Evolutionary conservation across 1,284 basidiomycete species (phyloP).

Genomic region (Tilletia walkeri): DNA sequence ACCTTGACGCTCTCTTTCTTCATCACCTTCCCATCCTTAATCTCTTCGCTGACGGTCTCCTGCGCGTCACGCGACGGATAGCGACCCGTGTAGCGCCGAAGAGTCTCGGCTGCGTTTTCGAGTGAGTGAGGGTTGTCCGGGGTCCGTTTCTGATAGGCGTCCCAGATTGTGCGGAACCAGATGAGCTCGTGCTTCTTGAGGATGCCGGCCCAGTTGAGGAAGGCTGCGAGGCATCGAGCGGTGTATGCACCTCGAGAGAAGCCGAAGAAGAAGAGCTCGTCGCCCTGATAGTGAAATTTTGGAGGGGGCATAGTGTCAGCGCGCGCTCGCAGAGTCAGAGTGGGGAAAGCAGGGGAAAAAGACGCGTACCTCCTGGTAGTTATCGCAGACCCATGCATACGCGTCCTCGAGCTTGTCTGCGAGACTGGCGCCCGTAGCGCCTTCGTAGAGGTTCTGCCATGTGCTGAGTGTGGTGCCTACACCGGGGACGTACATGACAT

Average conservation of each 20-base stretch:
- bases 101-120: conserved; percentile 28
- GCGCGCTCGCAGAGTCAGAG: too few relatives aligned
- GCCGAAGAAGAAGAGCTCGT: conserved; percentile 58
- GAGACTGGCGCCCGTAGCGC: conserved; percentile 20
- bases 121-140: conserved; percentile 33
- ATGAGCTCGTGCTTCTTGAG: conserved; percentile 26
- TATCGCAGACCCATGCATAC: conserved; percentile 69
- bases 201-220: conserved; percentile 20
- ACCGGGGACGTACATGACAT: conserved; percentile 39
- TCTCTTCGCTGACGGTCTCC: conserved; percentile 22
- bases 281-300: conserved; percentile 24
- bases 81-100: conserved; percentile 26
- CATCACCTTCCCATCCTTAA: conserved; percentile 15
- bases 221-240: conserved; percentile 19
- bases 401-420: conserved; percentile 59
- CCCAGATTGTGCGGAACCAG: conserved; percentile 37
- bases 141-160: conserved; percentile 35
- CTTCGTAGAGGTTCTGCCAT: conserved; percentile 29
- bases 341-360: too few relatives aligned
- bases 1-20: conserved; percentile 34
- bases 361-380: conserved; percentile 34
- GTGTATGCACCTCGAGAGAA: conserved; percentile 19
- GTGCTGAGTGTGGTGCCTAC: conserved; percentile 29
- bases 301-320: too few relatives aligned
- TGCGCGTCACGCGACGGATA: conserved; percentile 32